Evolutionary conservation across 2,329 filamentous ascomycete genomes (phyloP).

Genomic region (Trichoderma sp.): DNA sequence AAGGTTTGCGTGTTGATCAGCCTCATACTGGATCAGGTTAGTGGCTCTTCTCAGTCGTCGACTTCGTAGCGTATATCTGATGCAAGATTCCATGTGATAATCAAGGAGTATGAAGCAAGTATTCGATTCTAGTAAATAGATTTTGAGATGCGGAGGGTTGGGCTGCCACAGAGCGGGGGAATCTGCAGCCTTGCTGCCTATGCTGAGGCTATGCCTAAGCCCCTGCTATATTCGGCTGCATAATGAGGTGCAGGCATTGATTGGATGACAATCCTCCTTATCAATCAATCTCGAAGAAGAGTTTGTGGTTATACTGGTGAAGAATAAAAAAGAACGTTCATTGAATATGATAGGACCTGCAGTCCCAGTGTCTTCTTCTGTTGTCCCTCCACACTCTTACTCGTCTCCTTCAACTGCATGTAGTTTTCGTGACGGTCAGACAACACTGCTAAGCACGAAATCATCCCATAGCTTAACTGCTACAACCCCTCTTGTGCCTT

Average conservation of each 20-base stretch:
- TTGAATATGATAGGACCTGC: no score
- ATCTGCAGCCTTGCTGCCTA: neutral
- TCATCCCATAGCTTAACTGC: neutral
- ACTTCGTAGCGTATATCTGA: accelerated
- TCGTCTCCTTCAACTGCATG: neutral
- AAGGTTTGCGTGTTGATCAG: conserved; percentile 26
- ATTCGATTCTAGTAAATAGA: neutral
- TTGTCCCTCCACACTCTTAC: neutral
- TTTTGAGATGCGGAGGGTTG: neutral
- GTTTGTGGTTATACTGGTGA: no score
- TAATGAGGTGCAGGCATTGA: neutral
- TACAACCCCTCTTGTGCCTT: accelerated
- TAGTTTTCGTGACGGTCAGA: neutral
- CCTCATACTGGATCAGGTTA: conserved; percentile 22
- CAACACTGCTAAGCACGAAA: neutral
- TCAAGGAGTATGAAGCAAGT: neutral
- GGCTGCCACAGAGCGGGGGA: neutral
- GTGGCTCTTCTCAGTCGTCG: no score
- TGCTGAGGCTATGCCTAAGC: no score
- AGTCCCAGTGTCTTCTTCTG: neutral
- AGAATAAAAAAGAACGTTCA: no score
- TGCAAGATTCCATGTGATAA: no score
- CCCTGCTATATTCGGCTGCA: no score
- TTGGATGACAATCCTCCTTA: neutral
- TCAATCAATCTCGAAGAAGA: neutral